Percentiles rank a stretch among this genome's conserved stretches.
Conservation (phyloP, 352 stramenopile species). For the Pythium aristosporum region DNA sequence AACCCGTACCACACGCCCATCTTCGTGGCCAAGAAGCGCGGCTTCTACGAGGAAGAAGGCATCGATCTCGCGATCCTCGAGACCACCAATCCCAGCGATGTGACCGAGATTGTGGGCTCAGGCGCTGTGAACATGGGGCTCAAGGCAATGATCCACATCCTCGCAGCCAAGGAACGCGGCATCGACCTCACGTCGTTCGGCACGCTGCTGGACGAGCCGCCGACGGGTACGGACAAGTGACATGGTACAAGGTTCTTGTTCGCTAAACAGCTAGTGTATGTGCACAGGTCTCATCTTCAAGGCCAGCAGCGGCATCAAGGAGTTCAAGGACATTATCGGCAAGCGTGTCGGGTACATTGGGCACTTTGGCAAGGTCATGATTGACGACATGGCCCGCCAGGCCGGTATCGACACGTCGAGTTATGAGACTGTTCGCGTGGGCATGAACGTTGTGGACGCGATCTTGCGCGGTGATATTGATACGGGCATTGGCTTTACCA, state of each 20-base stretch:
- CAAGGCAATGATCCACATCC: constrained; percentile 56
- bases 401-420: constrained; percentile 42
- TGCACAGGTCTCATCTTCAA: constrained; percentile 47
- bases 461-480: constrained; percentile 50
- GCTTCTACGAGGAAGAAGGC: constrained; percentile 52
- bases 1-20: constrained; percentile 58
- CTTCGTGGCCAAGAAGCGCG: constrained; percentile 51
- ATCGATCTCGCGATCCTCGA: constrained; percentile 51
- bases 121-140: constrained; percentile 47
- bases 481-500: constrained; percentile 53
- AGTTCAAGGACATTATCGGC: constrained; percentile 54
- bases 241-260: too few relatives aligned
- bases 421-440: constrained; percentile 46
- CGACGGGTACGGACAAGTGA: constrained; percentile 27
- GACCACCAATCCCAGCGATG: constrained; percentile 50
- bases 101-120: constrained; percentile 53
- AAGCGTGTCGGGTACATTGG: constrained; percentile 56
- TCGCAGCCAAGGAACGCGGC: constrained; percentile 47
- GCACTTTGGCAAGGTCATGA: constrained; percentile 55
- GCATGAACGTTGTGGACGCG: constrained; percentile 55
- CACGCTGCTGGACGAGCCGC: constrained; percentile 45
- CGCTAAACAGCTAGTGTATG: too few relatives aligned
- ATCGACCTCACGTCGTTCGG: constrained; percentile 51
- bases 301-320: constrained; percentile 46
- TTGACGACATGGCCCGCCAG: constrained; percentile 52